Base-by-base conservation (phyloP, 2,329 filamentous ascomycete genomes). In the Pyricularia pennisetigena region DNA sequence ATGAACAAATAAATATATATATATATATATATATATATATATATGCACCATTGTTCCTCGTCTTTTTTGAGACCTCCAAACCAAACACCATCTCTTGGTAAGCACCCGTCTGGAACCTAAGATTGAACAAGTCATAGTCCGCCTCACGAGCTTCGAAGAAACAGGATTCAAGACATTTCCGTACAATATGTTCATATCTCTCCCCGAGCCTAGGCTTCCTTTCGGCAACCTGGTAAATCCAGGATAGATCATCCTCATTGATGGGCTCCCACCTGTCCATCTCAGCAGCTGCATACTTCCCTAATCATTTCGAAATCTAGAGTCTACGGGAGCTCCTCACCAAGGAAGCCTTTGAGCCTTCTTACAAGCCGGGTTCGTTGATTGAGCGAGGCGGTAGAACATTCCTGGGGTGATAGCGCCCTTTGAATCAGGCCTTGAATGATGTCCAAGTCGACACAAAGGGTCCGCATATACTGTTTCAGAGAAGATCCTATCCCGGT, bases 231-330 rank as follows among this genome's bases (percentile, higher is more conserved):
- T 26, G 26, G 28, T 35, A 24, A 14, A 64, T 29, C 63, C 23
- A 6, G 24, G 23, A 5, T 12, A 64, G 63, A 29, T 64, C 28
- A 29, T 61, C 61, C 20, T 59, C 32, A 3, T 68, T 16, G 16
- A 26, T 68, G 7, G 69, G 66, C 61, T 64, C 35, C 68, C 62
- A 64, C 20, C 63, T 30, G 63, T 64, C 63, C 8, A 64, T 64
- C 28, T 64, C 29, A 5, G 28, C 63, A 32, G 28, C 20, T 32
- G 63, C 63, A 32, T 64, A 29, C 4, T 35, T 16, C 30, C 6
- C 28, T 32, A 4, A 32, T 30, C 14, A 9, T 35, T 4, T n/a
- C 16, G 20, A n/a, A 7, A 20, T 59, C 54, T 16, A 29, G 30
- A 4, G 10, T 35, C 9, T 35, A 6, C 26, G 5, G 9, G 29